These are phyloP conservation scores for Brassica hybrid DNA, from an alignment of 441 rosid species.

Conservation along the genomic window DNA sequence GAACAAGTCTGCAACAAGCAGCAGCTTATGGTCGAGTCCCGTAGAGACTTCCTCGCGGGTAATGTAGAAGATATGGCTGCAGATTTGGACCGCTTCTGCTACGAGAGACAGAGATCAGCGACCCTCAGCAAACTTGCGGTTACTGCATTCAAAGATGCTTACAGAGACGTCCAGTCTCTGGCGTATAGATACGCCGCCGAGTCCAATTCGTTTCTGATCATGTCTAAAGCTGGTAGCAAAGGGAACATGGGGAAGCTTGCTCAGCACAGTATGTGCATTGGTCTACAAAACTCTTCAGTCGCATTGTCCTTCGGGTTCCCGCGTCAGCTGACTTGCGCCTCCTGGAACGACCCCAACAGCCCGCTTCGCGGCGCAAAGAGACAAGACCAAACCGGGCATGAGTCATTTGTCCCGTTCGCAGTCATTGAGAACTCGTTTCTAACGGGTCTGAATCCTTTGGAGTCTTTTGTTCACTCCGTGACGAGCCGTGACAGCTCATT, in stretches of 20 bases:
- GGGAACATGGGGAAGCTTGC: too few species aligned
- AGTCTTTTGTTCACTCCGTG: slow-evolving; percentile 89
- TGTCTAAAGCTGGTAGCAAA: slow-evolving; percentile 97
- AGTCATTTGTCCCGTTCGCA: slow-evolving; percentile 74
- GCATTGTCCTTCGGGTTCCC: slow-evolving; percentile 88
- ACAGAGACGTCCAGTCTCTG: slow-evolving; percentile 79
- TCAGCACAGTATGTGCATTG: slow-evolving; percentile 92
- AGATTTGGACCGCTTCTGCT: too few species aligned
- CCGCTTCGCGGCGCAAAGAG: too few species aligned
- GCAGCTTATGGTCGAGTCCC: too few species aligned
- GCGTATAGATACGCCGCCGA: slow-evolving; percentile 58
- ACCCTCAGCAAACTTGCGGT: slow-evolving; percentile 74
- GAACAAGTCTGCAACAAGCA: too few species aligned
- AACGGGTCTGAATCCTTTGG: slow-evolving; percentile 84
- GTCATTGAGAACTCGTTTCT: slow-evolving; percentile 78
- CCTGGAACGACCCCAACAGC: slow-evolving; percentile 75
- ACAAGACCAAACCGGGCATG: slow-evolving; percentile 47
- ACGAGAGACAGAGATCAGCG: too few species aligned
- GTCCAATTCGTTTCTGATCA: slow-evolving; percentile 66
- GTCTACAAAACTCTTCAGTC: slow-evolving; percentile 83
- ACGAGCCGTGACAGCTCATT: slow-evolving; percentile 88
- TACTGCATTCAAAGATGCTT: slow-evolving; percentile 79
- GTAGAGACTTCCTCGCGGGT: too few species aligned
- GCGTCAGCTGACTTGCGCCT: slow-evolving; percentile 63
- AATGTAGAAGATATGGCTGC: too few species aligned